Evolutionary conservation across 352 stramenopile genomes (phyloP), one percentile per base, ranked within the genome.

Genomic region (Globisporangium perplexum): DNA sequence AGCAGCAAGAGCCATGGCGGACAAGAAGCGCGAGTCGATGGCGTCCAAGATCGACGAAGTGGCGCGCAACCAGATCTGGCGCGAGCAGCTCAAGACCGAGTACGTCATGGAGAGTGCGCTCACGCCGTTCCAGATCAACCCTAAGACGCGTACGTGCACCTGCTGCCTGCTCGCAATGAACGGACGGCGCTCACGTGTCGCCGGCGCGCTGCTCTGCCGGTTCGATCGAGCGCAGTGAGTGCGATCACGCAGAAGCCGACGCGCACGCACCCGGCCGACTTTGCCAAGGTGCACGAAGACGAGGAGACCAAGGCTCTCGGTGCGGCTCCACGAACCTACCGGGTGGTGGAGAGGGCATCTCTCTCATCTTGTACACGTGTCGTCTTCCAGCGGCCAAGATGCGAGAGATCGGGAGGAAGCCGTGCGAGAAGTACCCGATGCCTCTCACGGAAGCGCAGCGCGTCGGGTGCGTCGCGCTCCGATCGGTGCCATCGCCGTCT

Each of bases 11-110:
- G 50, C 49, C 26, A 88, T 88, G 77, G 58, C 77, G 12, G 77
- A 88, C 63, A 88, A 88, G 54, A 89, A 89, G 61, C 74, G 73
- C 36, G 79, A 90, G 47, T 88, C 80, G 18, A 69, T 83, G 41
- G 70, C 71, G n/a, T 87, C 76, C 53, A 91, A 89, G 67, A 90
- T 85, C 53, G 83, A 90, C 65, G 83, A 93, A 60, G 83, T 93
- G 50, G 76, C 80, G 28, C 74, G 77, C 50, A 93, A 93, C 59
- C 83, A 93, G 70, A 93, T 93, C 65, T 93, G 80, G 80, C 80
- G 83, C n/a, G 83, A 93, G 59, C 83, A 91, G 47, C 73, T 93
- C 54, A 87, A 86, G 60, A 90, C 82, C 33, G 83, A 93, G 48
- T 89, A 91, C 62, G 60, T 77, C 51, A 79, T 85, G 64, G 83